Evolutionary conservation across 2,329 filamentous ascomycete species (phyloP).

Genomic region (Blastomyces emzantsi): DNA sequence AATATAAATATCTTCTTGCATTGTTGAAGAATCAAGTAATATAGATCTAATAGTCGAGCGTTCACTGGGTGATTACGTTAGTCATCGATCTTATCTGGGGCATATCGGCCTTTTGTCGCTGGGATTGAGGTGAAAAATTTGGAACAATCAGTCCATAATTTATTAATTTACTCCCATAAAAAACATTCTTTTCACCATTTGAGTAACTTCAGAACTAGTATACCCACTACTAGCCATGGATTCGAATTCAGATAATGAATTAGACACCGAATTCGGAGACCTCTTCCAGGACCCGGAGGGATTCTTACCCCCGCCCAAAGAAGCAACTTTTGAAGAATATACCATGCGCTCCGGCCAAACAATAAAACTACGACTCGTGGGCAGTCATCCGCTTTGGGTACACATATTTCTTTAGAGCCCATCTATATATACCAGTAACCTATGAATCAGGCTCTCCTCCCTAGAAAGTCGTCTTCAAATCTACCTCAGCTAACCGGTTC

Average conservation of each 20-base stretch:
- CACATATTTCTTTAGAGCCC: slow-evolving; percentile 18
- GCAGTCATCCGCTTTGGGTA: slow-evolving; percentile 78
- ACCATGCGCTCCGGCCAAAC: slow-evolving; percentile 56
- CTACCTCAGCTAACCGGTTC: slow-evolving; percentile 1
- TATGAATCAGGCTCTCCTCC: neutral
- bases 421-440: neutral
- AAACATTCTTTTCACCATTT: neutral
- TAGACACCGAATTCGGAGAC: slow-evolving; percentile 33
- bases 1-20: too few relatives aligned
- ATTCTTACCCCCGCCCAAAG: slow-evolving; percentile 69
- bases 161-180: neutral
- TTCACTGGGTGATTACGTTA: too few relatives aligned
- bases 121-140: neutral
- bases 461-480: slow-evolving; percentile 3
- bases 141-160: neutral
- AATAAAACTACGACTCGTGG: slow-evolving; percentile 68
- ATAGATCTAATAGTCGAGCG: too few relatives aligned
- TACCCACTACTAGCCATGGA: neutral
- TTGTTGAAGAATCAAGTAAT: too few relatives aligned
- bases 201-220: neutral
- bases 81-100: neutral
- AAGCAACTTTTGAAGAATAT: slow-evolving; percentile 64
- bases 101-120: neutral
- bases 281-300: slow-evolving; percentile 75
- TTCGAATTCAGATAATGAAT: slow-evolving; percentile 18